Percentiles rank a stretch among this genome's conserved stretches.
Conservation (phyloP, 2,329 filamentous ascomycete genomes). For the Penicillium olsonii region DNA sequence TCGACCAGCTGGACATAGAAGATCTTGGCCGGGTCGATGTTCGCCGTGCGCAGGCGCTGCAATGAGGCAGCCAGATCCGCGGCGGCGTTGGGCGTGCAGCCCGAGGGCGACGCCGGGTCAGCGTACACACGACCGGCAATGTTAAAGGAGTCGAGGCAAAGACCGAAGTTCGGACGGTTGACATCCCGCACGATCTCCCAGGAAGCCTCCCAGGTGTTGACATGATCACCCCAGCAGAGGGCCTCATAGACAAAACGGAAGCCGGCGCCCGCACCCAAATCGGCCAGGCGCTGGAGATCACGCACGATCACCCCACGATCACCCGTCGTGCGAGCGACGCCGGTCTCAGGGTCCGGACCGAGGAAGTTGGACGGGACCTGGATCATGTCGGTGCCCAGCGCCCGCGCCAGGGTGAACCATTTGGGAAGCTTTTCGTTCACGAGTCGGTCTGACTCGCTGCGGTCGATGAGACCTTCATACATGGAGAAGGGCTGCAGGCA, state of each 20-base stretch:
- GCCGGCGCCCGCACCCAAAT: slow-evolving; percentile 57
- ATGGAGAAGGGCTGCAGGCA: slow-evolving; percentile 76
- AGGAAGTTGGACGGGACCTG: slow-evolving; percentile 74
- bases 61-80: slow-evolving; percentile 60
- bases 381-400: slow-evolving; percentile 69
- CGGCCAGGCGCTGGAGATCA: slow-evolving; percentile 56
- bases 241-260: slow-evolving; percentile 66
- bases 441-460: slow-evolving; percentile 57
- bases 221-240: slow-evolving; percentile 69
- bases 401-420: slow-evolving; percentile 68
- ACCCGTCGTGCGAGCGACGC: slow-evolving; percentile 43
- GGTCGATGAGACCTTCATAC: slow-evolving; percentile 72
- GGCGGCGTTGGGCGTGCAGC: slow-evolving; percentile 53
- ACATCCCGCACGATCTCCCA: slow-evolving; percentile 70
- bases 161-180: slow-evolving; percentile 71
- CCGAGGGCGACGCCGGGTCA: slow-evolving; percentile 59
- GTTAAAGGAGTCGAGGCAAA: slow-evolving; percentile 78
- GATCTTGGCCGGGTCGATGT: slow-evolving; percentile 63
- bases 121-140: slow-evolving; percentile 73
- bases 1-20: slow-evolving; percentile 78
- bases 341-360: slow-evolving; percentile 30
- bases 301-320: slow-evolving; percentile 24
- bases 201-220: slow-evolving; percentile 70
- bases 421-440: slow-evolving; percentile 63
- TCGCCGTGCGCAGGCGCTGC: slow-evolving; percentile 52